Conservation (phyloP, 2,329 filamentous ascomycete species). For the Phialocephala sp. region DNA sequence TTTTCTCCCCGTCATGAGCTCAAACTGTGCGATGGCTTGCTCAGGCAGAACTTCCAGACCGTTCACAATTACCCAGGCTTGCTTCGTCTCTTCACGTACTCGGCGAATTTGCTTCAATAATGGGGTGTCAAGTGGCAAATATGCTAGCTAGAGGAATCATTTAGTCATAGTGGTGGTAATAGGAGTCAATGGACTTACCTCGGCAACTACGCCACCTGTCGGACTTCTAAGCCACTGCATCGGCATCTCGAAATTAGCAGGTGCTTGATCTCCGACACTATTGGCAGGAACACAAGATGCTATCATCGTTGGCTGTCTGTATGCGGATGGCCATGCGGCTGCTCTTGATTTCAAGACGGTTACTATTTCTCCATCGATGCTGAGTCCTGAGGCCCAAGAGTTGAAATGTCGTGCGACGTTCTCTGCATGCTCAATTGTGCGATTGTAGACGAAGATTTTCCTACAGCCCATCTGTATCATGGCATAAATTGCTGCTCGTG, state of each 20-base stretch:
- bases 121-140: slow-evolving; percentile 75
- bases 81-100: slow-evolving; percentile 54
- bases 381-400: slow-evolving; percentile 45
- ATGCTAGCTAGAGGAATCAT: slow-evolving; percentile 56
- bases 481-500: slow-evolving; percentile 76
- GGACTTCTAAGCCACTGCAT: slow-evolving; percentile 72
- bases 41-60: slow-evolving; percentile 78
- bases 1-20: slow-evolving; percentile 76
- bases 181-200: slow-evolving; percentile 45
- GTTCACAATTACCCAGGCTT: slow-evolving; percentile 77
- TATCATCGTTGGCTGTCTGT: slow-evolving; percentile 72
- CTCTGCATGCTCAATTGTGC: slow-evolving; percentile 67
- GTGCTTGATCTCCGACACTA: slow-evolving; percentile 64
- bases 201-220: slow-evolving; percentile 77
- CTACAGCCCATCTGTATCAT: slow-evolving; percentile 79
- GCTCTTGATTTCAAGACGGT: slow-evolving; percentile 61
- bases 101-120: slow-evolving; percentile 66
- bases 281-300: slow-evolving; percentile 79
- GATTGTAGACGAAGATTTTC: slow-evolving; percentile 77
- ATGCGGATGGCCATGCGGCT: slow-evolving; percentile 68
- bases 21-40: slow-evolving; percentile 82
- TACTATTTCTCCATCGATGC: slow-evolving; percentile 39
- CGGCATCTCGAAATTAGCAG: slow-evolving; percentile 74
- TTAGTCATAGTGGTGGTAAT: slow-evolving; percentile 12
- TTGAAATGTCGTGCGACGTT: slow-evolving; percentile 74